phyloP scores from a whole-genome alignment of 441 rosid species.

The Brassica balearica region DNA sequence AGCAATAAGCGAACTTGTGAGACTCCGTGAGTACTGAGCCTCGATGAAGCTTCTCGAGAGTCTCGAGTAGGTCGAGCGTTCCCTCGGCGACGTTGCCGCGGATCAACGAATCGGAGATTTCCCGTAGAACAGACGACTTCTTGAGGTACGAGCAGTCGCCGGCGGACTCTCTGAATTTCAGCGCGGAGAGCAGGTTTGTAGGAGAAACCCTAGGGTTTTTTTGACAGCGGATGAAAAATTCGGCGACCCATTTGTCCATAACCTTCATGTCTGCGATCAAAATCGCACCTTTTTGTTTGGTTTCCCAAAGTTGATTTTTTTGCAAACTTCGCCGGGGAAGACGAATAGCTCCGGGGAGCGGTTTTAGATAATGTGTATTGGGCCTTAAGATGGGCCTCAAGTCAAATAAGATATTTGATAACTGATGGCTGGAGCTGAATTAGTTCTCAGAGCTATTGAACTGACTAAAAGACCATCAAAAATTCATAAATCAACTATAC shows the following conservation, averaged over 20 bases:
- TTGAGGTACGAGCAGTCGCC: slow-evolving; percentile 12
- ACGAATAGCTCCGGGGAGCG: slow-evolving; percentile 4
- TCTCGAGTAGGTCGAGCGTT: slow-evolving; percentile 40
- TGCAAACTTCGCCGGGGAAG: slow-evolving; percentile 13
- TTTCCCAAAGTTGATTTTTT: background rate
- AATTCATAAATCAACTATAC: too few relatives aligned
- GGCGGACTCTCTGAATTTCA: slow-evolving; percentile 21
- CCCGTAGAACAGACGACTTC: slow-evolving; percentile 28
- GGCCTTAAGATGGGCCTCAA: slow-evolving; percentile 32
- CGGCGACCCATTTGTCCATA: slow-evolving; percentile 25
- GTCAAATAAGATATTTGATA: slow-evolving; percentile 21
- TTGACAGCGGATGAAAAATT: slow-evolving; percentile 26
- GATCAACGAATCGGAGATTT: slow-evolving; percentile 28
- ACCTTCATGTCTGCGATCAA: slow-evolving; percentile 15
- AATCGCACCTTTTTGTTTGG: background rate
- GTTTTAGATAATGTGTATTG: slow-evolving; percentile 7
- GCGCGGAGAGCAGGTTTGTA: slow-evolving; percentile 11
- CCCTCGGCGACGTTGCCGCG: slow-evolving; percentile 20
- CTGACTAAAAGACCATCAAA: too few relatives aligned
- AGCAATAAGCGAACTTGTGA: slow-evolving; percentile 44
- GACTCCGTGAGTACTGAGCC: slow-evolving; percentile 27
- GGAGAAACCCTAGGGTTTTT: slow-evolving; percentile 21
- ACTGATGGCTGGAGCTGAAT: too few relatives aligned
- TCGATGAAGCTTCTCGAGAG: slow-evolving; percentile 35
- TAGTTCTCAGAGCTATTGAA: too few relatives aligned